Percentiles rank a stretch among this genome's conserved stretches.
Conservation (phyloP, 306 rosid genomes). For the Myrica gale region DNA sequence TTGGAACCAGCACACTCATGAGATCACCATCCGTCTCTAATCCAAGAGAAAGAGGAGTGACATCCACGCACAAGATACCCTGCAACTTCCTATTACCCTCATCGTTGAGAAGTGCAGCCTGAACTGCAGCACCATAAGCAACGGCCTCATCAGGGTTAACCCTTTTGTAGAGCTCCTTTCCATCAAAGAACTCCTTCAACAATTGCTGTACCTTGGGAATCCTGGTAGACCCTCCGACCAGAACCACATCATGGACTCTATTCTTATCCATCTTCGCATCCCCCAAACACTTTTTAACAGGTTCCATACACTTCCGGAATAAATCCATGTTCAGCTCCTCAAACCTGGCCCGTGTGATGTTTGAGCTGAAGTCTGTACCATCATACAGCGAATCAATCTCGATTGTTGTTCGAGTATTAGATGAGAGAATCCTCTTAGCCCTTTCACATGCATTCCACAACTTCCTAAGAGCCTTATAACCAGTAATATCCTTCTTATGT, state of each 20-base stretch:
- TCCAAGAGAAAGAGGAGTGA: slow-evolving; percentile 23
- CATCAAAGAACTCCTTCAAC: slow-evolving; percentile 45
- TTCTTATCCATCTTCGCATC: slow-evolving; percentile 58
- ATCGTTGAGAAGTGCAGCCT: slow-evolving; percentile 47
- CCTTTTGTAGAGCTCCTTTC: slow-evolving; percentile 53
- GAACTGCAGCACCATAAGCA: slow-evolving; percentile 57
- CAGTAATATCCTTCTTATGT: slow-evolving; percentile 40
- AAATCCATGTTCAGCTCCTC: slow-evolving; percentile 42
- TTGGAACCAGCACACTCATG: slow-evolving; percentile 51
- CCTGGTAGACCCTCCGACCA: slow-evolving; percentile 56
- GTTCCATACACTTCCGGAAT: slow-evolving; percentile 48
- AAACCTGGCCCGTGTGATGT: slow-evolving; percentile 7
- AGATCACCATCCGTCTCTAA: slow-evolving; percentile 45
- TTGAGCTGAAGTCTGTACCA: slow-evolving; percentile 35
- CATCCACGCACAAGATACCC: slow-evolving; percentile 39
- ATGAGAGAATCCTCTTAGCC: slow-evolving; percentile 46
- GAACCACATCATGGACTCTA: slow-evolving; percentile 50
- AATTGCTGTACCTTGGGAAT: slow-evolving; percentile 51
- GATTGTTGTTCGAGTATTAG: slow-evolving; percentile 36
- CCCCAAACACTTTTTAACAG: slow-evolving; percentile 47
- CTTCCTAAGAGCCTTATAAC: slow-evolving; percentile 34
- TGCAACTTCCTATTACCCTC: slow-evolving; percentile 49
- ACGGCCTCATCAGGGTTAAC: slow-evolving; percentile 53
- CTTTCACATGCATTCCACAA: slow-evolving; percentile 41
- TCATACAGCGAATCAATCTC: slow-evolving; percentile 40